Conservation (phyloP, 202 grass and related monocot genomes). For the Setaria viridis region DNA sequence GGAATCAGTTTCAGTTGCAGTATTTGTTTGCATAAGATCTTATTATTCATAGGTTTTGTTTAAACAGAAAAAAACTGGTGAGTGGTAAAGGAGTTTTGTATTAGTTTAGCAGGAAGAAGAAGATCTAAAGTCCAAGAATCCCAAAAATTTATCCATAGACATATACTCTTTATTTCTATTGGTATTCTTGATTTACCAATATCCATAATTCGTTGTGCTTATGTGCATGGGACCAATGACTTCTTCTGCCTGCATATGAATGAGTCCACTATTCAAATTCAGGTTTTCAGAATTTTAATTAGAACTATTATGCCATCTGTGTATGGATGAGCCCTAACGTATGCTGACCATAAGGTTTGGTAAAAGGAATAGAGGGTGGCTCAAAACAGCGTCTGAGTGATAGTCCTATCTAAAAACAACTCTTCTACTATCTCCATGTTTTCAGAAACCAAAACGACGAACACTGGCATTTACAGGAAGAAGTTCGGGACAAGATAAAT, state of each 20-base stretch:
- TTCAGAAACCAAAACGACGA: constrained; percentile 88
- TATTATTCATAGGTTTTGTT: background rate
- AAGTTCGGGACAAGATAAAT: constrained; percentile 66
- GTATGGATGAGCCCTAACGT: background rate
- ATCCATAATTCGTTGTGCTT: background rate
- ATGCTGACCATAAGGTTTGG: background rate
- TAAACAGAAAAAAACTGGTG: background rate
- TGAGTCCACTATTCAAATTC: background rate
- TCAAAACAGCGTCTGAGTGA: background rate
- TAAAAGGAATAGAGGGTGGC: background rate
- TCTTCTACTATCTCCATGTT: constrained; percentile 23
- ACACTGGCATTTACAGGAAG: constrained; percentile 60
- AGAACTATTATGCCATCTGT: constrained; percentile 13
- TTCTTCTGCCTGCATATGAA: background rate
- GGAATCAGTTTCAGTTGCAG: background rate
- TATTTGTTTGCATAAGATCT: background rate
- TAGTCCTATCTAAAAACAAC: constrained; percentile 33
- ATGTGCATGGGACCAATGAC: background rate
- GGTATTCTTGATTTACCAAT: background rate
- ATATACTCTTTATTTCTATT: background rate
- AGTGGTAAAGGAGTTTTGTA: background rate
- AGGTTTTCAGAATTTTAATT: constrained; percentile 27
- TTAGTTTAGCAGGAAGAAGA: background rate
- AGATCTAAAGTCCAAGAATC: background rate
- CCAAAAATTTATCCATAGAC: background rate